These are phyloP conservation scores for Clitocybe nebularis DNA, from an alignment of 1,284 basidiomycete genomes.

Conservation along the genomic window DNA sequence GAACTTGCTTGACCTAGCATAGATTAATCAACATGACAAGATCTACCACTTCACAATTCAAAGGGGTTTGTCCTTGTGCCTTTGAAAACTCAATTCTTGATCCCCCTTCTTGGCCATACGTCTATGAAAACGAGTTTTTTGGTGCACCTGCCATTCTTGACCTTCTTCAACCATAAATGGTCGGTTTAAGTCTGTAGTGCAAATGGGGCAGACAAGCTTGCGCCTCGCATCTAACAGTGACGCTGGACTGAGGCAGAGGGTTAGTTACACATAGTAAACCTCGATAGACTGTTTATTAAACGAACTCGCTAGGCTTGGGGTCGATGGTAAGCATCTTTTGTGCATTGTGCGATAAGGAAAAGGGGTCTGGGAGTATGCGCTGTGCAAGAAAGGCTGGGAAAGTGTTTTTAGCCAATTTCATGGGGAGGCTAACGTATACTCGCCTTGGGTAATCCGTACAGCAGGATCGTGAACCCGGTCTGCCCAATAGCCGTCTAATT, in stretches of 20 bases:
- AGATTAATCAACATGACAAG: too few relatives aligned
- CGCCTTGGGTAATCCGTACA: conserved; percentile 47
- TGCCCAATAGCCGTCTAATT: conserved; percentile 58
- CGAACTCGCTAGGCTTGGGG: conserved; percentile 48
- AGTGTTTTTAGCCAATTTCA: background rate
- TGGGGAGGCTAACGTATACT: conserved; percentile 10
- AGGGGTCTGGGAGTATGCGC: conserved; percentile 55
- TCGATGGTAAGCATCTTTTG: conserved; percentile 43
- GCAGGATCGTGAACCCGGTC: conserved; percentile 51
- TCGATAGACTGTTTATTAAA: conserved; percentile 11
- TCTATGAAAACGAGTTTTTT: conserved; percentile 57
- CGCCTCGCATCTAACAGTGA: conserved; percentile 54
- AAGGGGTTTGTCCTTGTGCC: background rate
- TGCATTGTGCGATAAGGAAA: conserved; percentile 53
- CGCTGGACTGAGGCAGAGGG: conserved; percentile 40
- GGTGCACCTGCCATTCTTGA: conserved; percentile 63
- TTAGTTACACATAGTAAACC: conserved; percentile 4
- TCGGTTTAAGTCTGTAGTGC: conserved; percentile 56
- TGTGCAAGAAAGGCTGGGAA: conserved; percentile 57
- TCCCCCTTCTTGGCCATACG: conserved; percentile 25
- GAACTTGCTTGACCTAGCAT: too few relatives aligned
- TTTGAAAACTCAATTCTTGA: conserved; percentile 7
- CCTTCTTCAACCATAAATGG: conserved; percentile 79
- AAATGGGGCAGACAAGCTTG: conserved; percentile 64
- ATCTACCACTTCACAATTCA: too few relatives aligned